Percentiles rank a stretch among this genome's conserved stretches.
phyloP scores from a whole-genome alignment of 257 asterid genomes.

The Capsicum rhomboideum region DNA sequence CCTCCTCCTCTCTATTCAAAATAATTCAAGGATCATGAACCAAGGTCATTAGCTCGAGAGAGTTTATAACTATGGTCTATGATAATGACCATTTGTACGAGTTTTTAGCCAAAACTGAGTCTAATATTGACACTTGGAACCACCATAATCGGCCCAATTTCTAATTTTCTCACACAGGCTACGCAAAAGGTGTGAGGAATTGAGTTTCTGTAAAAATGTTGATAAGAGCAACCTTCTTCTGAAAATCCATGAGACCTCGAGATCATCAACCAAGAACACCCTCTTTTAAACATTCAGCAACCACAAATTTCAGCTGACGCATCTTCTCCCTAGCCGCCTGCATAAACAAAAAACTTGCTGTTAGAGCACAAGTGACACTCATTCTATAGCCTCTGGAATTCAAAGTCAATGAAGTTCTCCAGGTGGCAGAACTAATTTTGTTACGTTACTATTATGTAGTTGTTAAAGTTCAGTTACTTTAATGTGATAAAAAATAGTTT shows the following conservation, averaged over 20 bases:
- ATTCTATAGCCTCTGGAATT: neutral
- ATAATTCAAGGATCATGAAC: neutral
- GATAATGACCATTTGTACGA: neutral
- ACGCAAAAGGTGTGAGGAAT: neutral
- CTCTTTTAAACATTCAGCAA: conserved; percentile 48
- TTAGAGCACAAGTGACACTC: neutral
- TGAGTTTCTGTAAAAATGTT: neutral
- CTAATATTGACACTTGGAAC: neutral
- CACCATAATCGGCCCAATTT: no score
- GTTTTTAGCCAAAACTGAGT: neutral
- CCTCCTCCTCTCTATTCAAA: neutral
- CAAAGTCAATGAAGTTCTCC: neutral
- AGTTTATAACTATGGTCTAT: neutral
- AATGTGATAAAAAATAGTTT: neutral
- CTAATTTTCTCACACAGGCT: neutral
- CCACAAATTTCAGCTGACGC: conserved; percentile 59
- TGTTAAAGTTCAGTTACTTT: neutral
- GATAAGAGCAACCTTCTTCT: neutral
- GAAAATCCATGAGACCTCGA: neutral
- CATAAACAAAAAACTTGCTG: conserved; percentile 16
- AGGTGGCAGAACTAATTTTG: neutral
- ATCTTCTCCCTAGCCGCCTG: conserved; percentile 70
- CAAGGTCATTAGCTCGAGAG: neutral
- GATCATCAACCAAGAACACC: conserved; percentile 31
- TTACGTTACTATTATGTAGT: neutral